Conservation (phyloP, 2,329 filamentous ascomycete genomes). For the Coniochaeta hoffmannii region DNA sequence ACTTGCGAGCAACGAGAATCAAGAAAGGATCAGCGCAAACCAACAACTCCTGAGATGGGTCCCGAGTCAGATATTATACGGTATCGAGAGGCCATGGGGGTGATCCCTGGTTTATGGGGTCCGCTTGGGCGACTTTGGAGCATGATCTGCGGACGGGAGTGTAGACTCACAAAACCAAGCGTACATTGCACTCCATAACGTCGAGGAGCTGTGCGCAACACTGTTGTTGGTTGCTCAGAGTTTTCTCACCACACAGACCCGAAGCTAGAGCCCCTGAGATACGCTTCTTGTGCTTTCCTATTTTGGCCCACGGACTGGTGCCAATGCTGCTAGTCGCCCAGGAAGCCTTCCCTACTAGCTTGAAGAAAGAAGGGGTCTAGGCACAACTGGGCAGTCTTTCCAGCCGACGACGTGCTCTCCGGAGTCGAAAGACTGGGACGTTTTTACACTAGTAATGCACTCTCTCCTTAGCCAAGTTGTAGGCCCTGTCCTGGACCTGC, state of each 20-base stretch:
- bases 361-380: neutral
- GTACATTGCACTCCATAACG: neutral
- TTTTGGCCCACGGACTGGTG: neutral
- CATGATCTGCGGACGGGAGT: too few relatives aligned
- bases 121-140: too few relatives aligned
- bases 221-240: too few relatives aligned
- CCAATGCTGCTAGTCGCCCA: neutral
- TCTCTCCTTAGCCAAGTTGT: too few relatives aligned
- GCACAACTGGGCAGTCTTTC: neutral
- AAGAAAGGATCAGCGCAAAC: neutral
- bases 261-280: neutral
- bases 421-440: neutral
- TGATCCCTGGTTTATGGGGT: neutral
- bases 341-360: neutral
- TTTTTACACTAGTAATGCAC: neutral
- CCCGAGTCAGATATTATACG: neutral
- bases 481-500: too few relatives aligned
- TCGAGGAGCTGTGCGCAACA: too few relatives aligned
- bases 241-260: neutral
- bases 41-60: neutral
- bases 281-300: neutral
- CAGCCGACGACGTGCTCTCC: neutral
- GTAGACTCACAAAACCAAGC: neutral
- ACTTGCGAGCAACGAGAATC: neutral
- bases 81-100: neutral